These are phyloP conservation scores for Besnoitia besnoiti DNA, from an alignment of 169 alveolate genomes.

Conservation along the genomic window DNA sequence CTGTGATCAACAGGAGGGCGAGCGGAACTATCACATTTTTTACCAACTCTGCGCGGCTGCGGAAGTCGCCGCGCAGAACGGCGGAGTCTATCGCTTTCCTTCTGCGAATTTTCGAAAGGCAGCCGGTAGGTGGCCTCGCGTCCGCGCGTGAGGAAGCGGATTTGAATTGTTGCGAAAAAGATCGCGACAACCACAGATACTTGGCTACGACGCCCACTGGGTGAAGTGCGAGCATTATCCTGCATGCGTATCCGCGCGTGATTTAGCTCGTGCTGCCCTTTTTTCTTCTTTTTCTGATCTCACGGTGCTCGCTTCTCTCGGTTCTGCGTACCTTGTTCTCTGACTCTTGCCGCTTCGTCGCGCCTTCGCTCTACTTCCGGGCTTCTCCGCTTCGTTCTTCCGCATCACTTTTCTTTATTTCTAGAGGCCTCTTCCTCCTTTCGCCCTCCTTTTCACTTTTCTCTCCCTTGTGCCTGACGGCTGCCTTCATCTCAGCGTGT, in stretches of 20 bases:
- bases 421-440: not conserved
- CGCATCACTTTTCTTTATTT: not conserved
- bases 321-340: not conserved
- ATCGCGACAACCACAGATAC: not conserved
- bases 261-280: too few species aligned
- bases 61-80: constrained; percentile 22
- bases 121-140: constrained; percentile 1
- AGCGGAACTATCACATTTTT: constrained; percentile 97
- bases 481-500: not conserved
- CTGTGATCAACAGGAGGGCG: constrained; percentile 93
- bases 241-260: too few species aligned
- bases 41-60: constrained; percentile 94
- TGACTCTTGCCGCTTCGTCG: not conserved
- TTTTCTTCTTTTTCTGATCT: too few species aligned
- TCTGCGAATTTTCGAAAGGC: constrained; percentile 57
- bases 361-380: not conserved
- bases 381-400: not conserved
- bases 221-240: too few species aligned
- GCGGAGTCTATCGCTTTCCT: constrained; percentile 71
- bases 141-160: not conserved
- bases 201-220: too few species aligned
- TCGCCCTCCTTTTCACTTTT: not conserved
- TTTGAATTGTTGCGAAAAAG: not conserved
- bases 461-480: too few species aligned
- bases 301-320: too few species aligned